These are phyloP conservation scores for Hypsizygus marmoreus DNA, from an alignment of 768 basidiomycete genomes.

Conservation along the genomic window DNA sequence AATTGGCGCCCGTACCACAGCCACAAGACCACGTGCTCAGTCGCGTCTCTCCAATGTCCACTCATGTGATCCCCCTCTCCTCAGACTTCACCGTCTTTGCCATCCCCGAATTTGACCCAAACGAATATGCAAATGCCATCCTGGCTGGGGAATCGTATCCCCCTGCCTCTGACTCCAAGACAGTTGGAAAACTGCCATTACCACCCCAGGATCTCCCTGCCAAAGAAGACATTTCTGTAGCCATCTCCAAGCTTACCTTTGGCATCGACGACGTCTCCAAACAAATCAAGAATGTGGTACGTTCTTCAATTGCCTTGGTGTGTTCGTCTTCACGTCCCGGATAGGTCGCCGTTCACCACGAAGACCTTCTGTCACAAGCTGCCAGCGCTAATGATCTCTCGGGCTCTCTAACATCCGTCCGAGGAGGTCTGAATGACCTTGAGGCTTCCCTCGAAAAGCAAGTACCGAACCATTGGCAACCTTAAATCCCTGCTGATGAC, in stretches of 20 bases:
- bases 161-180: conserved; percentile 33
- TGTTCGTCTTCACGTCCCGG: conserved; percentile 7
- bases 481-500: conserved; percentile 19
- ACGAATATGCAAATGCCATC: conserved; percentile 89
- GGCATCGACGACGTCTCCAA: conserved; percentile 91
- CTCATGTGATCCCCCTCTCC: conserved; percentile 4
- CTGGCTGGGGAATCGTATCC: conserved; percentile 83
- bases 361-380: conserved; percentile 80
- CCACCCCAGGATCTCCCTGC: conserved; percentile 52
- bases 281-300: conserved; percentile 83
- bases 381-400: conserved; percentile 72
- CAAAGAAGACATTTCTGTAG: conserved; percentile 87
- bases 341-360: conserved; percentile 83
- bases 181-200: conserved; percentile 28
- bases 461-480: conserved; percentile 22
- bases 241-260: conserved; percentile 83
- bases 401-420: conserved; percentile 66
- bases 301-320: conserved; percentile 25
- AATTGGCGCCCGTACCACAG: conserved; percentile 7
- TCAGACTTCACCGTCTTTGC: conserved; percentile 80
- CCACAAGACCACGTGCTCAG: conserved; percentile 1
- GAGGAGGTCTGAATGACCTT: conserved; percentile 71
- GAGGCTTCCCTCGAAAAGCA: conserved; percentile 79
- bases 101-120: conserved; percentile 75
- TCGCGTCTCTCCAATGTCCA: background rate